Conservation (phyloP, 179 eudicot species). For the Spergularia azorica region DNA sequence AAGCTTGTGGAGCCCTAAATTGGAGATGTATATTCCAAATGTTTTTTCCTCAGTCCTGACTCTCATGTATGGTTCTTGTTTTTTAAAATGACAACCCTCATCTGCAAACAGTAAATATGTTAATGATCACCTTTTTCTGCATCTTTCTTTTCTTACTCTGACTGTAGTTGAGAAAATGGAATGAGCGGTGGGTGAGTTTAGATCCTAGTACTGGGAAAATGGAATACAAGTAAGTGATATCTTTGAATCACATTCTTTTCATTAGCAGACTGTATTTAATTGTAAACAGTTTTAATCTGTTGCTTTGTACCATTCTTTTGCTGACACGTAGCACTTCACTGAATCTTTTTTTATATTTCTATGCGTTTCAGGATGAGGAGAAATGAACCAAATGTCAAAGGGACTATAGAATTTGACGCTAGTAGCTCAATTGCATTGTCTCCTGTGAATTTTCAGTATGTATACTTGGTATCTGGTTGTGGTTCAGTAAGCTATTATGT, state of each 20-base stretch:
- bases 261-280: background rate
- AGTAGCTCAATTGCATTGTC: slow-evolving; percentile 88
- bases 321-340: background rate
- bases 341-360: background rate
- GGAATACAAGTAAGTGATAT: slow-evolving; percentile 87
- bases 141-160: slow-evolving; percentile 1
- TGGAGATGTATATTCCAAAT: too few relatives aligned
- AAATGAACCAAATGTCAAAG: slow-evolving; percentile 90
- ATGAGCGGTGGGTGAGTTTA: slow-evolving; percentile 95
- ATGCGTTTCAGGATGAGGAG: slow-evolving; percentile 65
- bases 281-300: background rate
- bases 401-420: slow-evolving; percentile 80
- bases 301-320: slow-evolving; percentile 16
- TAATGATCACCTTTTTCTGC: slow-evolving; percentile 6
- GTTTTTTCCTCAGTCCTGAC: too few relatives aligned
- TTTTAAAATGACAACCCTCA: background rate
- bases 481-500: slow-evolving; percentile 11
- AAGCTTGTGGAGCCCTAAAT: too few relatives aligned
- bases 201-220: slow-evolving; percentile 98
- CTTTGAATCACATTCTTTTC: background rate
- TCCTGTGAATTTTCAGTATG: slow-evolving; percentile 99
- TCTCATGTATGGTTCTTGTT: background rate
- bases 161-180: slow-evolving; percentile 89
- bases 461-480: slow-evolving; percentile 6
- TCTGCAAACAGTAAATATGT: background rate